A percentile compares a stretch with the other conserved stretches of the same genome.
Conservation (phyloP, 1,139 yeast species). For the Tardiomyces blankii region DNA sequence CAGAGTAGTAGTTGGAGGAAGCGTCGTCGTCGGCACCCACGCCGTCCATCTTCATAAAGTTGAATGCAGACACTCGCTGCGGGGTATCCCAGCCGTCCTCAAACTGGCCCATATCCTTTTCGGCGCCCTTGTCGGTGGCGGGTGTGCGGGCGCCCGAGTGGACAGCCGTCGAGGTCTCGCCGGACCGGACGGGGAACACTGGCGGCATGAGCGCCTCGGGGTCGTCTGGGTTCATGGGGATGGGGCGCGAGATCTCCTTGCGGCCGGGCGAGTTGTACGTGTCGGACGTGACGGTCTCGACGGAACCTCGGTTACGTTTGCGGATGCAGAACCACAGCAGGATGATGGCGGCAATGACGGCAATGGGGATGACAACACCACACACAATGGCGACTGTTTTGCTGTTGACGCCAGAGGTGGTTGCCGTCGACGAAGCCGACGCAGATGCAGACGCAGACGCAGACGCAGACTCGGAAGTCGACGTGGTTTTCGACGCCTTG, state of each 20-base stretch:
- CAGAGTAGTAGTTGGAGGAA: not conserved
- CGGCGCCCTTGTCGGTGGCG: not conserved
- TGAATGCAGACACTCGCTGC: conserved; percentile 24
- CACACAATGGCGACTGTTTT: conserved; percentile 68
- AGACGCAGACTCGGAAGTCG: conserved; percentile 9
- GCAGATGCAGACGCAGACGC: conserved; percentile 12
- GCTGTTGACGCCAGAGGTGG: conserved; percentile 19
- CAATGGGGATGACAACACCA: conserved; percentile 74
- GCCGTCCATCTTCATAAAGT: conserved; percentile 24
- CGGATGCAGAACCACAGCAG: conserved; percentile 51
- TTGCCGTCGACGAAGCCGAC: conserved; percentile 13
- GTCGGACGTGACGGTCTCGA: conserved; percentile 16
- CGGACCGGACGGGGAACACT: not conserved
- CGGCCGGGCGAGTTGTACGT: not conserved
- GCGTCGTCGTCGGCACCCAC: conserved; percentile 9
- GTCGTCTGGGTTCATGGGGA: not conserved
- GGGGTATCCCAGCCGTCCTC: conserved; percentile 22
- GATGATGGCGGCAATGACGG: conserved; percentile 36
- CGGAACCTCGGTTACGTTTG: conserved; percentile 31
- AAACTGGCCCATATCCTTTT: not conserved
- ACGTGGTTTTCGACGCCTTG: conserved; percentile 7
- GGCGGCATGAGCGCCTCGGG: not conserved
- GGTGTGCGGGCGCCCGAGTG: not conserved
- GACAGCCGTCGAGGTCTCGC: not conserved
- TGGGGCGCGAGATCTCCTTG: not conserved